Conservation (phyloP, 208 protist genomes). For the Leishmania martiniquensis region DNA sequence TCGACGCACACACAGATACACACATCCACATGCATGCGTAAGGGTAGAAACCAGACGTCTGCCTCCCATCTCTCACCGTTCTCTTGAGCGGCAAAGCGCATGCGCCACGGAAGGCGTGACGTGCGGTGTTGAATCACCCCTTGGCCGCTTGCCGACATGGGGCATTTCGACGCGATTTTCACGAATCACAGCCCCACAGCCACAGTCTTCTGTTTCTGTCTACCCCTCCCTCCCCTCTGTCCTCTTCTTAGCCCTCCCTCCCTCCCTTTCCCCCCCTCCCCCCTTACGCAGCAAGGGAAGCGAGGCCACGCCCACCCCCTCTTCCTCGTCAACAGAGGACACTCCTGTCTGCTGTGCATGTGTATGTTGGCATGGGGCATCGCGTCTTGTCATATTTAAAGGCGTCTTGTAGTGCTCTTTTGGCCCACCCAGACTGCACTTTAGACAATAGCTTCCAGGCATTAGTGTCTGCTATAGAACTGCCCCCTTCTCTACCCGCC, state of each 20-base stretch:
- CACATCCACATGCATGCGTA: neutral
- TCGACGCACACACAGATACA: neutral
- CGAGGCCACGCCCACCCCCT: neutral
- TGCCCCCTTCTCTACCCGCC: neutral
- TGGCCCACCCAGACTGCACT: neutral
- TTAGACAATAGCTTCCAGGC: neutral
- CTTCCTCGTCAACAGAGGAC: too few species aligned
- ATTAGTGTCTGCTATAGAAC: neutral
- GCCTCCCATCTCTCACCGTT: neutral
- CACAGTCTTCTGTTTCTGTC: neutral
- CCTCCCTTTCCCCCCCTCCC: neutral
- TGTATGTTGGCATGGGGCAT: neutral
- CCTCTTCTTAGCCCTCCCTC: neutral
- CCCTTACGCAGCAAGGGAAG: neutral
- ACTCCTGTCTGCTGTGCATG: neutral
- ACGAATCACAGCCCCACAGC: neutral
- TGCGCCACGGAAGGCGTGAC: neutral
- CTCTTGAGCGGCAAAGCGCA: neutral
- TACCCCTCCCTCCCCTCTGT: neutral
- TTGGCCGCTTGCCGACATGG: too few species aligned
- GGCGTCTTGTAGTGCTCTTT: neutral
- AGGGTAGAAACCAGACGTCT: neutral
- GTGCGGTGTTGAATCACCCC: neutral
- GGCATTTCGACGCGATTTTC: neutral
- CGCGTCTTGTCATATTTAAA: neutral